Evolutionary conservation across 345 rosid genomes (phyloP).

Genomic region (Pistacia integerrima): DNA sequence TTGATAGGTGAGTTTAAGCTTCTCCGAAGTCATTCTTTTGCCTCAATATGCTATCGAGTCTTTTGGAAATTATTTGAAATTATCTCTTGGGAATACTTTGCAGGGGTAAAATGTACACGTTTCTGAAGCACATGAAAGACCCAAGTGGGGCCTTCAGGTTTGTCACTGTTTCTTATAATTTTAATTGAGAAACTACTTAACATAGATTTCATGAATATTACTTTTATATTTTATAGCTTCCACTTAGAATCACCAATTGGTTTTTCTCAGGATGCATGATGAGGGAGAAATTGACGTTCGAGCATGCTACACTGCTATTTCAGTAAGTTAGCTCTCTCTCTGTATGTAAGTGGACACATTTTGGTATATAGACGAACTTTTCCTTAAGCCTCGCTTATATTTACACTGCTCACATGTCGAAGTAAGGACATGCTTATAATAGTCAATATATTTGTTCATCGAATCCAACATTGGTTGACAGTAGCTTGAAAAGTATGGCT

Average conservation of each 20-base stretch:
- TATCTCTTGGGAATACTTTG: constrained; percentile 27
- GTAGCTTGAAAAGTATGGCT: not conserved
- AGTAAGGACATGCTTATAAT: not conserved
- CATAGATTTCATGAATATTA: constrained; percentile 3
- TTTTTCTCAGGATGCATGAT: constrained; percentile 33
- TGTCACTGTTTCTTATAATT: constrained; percentile 7
- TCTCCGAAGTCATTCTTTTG: not conserved
- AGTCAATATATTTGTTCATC: not conserved
- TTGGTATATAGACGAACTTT: not conserved
- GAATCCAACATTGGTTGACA: not conserved
- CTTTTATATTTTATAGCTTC: not conserved
- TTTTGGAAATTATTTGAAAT: constrained; percentile 27
- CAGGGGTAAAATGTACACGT: constrained; percentile 63
- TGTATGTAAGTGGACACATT: not conserved
- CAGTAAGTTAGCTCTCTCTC: constrained; percentile 48
- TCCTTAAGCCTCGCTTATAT: not conserved
- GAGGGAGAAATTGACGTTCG: constrained; percentile 95
- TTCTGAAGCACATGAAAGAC: constrained; percentile 76
- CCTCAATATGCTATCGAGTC: not conserved
- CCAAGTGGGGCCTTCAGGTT: constrained; percentile 81
- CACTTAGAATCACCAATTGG: not conserved
- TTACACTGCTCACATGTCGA: not conserved
- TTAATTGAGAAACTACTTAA: constrained; percentile 12
- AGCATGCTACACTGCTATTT: constrained; percentile 94
- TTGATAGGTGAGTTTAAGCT: constrained; percentile 66